These are phyloP conservation scores for Phytophthora litchii DNA, from an alignment of 352 stramenopile species.

Conservation along the genomic window DNA sequence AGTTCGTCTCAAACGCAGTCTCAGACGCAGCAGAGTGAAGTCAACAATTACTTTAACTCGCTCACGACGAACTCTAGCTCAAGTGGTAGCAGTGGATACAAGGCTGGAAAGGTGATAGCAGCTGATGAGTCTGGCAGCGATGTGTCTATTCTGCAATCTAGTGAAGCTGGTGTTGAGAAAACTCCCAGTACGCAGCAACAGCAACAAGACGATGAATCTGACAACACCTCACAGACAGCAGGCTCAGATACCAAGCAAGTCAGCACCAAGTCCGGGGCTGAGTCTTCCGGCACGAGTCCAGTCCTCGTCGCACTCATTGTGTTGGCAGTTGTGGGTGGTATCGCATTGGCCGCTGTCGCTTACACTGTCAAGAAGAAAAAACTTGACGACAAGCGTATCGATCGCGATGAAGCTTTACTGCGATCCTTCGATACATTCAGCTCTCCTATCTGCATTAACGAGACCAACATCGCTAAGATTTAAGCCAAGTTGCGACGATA, in stretches of 20 bases:
- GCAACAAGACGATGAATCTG: slow-evolving; percentile 9
- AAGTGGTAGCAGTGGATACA: slow-evolving; percentile 4
- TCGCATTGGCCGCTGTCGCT: slow-evolving; percentile 32
- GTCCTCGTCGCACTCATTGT: slow-evolving; percentile 32
- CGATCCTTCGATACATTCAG: slow-evolving; percentile 37
- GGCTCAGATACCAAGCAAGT: slow-evolving; percentile 27
- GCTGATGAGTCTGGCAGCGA: slow-evolving; percentile 20
- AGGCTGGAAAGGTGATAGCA: slow-evolving; percentile 30
- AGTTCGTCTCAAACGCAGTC: slow-evolving; percentile 14
- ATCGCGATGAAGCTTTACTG: slow-evolving; percentile 26
- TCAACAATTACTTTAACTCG: slow-evolving; percentile 22
- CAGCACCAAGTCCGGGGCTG: slow-evolving; percentile 20
- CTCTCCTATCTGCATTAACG: slow-evolving; percentile 32
- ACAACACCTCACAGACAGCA: slow-evolving; percentile 20
- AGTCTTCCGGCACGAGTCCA: slow-evolving; percentile 23
- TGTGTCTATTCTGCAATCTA: slow-evolving; percentile 41
- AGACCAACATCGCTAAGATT: slow-evolving; percentile 40
- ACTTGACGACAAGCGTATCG: slow-evolving; percentile 33
- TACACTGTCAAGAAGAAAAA: slow-evolving; percentile 37
- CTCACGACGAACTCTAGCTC: slow-evolving; percentile 18
- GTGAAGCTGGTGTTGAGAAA: slow-evolving; percentile 32
- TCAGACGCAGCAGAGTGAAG: slow-evolving; percentile 17
- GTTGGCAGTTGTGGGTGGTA: slow-evolving; percentile 24
- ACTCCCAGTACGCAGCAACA: slow-evolving; percentile 16
- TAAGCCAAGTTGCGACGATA: slow-evolving; percentile 20